A percentile compares a stretch with the other conserved stretches of the same genome.
These are phyloP conservation scores for Mortierella polycephala DNA, from an alignment of 371 early-diverging fungal species.

Conservation along the genomic window DNA sequence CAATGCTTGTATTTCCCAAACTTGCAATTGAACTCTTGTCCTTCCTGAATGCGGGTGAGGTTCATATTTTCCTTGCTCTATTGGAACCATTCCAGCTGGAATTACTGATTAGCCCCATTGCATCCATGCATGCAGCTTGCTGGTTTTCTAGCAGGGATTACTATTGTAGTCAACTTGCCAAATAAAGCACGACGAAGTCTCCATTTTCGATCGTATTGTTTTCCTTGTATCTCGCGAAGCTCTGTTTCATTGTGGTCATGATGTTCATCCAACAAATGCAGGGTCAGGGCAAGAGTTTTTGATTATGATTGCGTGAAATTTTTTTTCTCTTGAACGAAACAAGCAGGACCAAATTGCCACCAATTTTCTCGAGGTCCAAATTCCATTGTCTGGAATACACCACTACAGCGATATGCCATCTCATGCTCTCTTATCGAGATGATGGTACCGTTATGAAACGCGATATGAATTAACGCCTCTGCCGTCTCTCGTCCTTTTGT, in stretches of 20 bases:
- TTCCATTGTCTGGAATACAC: no score
- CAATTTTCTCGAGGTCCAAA: background rate
- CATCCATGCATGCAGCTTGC: background rate
- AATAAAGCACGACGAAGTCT: constrained; percentile 66
- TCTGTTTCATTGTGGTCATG: constrained; percentile 9
- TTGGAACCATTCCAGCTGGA: background rate
- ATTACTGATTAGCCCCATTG: background rate
- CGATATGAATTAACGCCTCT: no score
- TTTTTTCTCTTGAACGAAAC: background rate
- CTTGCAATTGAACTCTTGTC: constrained; percentile 70
- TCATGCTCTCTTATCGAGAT: no score
- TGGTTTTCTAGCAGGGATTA: background rate
- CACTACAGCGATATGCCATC: no score
- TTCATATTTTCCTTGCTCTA: constrained; percentile 58
- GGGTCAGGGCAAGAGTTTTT: no score
- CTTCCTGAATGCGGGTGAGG: constrained; percentile 64
- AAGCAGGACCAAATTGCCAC: background rate
- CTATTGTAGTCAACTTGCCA: constrained; percentile 47
- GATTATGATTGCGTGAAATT: background rate
- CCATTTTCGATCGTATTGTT: constrained; percentile 63
- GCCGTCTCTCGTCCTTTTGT: no score
- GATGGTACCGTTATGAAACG: no score
- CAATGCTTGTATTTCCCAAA: constrained; percentile 81
- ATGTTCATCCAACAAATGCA: background rate
- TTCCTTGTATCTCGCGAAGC: constrained; percentile 22